Conservation (phyloP, 257 asterid genomes). For the Przewalskia tangutica region DNA sequence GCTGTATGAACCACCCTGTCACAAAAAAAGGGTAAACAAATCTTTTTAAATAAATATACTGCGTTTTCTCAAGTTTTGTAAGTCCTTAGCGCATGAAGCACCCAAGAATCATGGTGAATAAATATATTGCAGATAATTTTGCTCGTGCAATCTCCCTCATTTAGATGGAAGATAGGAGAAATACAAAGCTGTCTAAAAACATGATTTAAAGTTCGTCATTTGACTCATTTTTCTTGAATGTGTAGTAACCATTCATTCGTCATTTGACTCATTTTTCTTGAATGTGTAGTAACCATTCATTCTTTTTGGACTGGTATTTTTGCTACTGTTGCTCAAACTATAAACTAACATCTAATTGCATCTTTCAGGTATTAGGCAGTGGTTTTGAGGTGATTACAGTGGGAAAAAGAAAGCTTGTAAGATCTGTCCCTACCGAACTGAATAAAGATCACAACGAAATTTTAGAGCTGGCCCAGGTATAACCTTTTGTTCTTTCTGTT, state of each 20-base stretch:
- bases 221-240: neutral
- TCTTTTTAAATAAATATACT: neutral
- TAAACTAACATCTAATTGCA: neutral
- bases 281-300: neutral
- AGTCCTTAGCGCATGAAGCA: neutral
- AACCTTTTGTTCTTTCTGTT: slow-evolving; percentile 1
- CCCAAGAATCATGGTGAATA: neutral
- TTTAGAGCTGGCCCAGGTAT: slow-evolving; percentile 95
- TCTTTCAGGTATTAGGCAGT: slow-evolving; percentile 70
- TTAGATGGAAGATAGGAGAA: neutral
- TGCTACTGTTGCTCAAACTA: neutral
- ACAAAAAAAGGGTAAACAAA: neutral
- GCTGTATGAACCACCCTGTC: neutral
- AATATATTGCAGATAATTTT: neutral
- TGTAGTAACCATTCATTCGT: neutral
- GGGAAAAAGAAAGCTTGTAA: slow-evolving; percentile 80
- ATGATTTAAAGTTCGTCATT: neutral
- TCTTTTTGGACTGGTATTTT: neutral
- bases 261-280: neutral
- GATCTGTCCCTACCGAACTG: slow-evolving; percentile 97
- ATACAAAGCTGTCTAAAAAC: neutral
- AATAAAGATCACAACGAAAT: slow-evolving; percentile 95
- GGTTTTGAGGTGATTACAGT: slow-evolving; percentile 94
- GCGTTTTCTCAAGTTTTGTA: neutral
- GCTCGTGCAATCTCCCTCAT: neutral